Evolutionary conservation across 2,329 filamentous ascomycete species (phyloP).

Genomic region (Sporothrix pseudoabietina): DNA sequence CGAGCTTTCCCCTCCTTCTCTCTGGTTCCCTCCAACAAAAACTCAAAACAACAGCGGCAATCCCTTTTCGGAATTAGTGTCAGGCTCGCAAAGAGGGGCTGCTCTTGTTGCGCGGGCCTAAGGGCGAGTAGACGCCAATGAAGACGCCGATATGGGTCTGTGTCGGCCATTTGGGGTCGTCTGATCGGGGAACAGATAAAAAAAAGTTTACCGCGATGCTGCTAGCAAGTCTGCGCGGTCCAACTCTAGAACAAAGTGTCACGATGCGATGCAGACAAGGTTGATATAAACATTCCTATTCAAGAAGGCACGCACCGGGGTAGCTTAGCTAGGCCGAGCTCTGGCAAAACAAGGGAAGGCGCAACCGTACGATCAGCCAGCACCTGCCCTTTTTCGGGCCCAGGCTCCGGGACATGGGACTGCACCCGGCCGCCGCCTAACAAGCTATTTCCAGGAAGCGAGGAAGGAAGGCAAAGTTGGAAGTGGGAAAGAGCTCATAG

Average conservation of each 20-base stretch:
- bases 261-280: background rate
- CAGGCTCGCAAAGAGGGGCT: background rate
- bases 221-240: background rate
- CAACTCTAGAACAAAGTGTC: background rate
- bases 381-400: background rate
- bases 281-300: background rate
- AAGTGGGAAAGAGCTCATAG: background rate
- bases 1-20: background rate
- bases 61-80: constrained; percentile 18
- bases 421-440: background rate
- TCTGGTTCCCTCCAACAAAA: background rate
- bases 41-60: constrained; percentile 10
- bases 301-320: background rate
- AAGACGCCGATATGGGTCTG: background rate
- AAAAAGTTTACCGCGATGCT: background rate
- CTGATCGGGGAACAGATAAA: background rate
- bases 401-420: background rate
- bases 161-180: background rate
- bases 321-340: background rate
- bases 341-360: background rate
- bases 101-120: background rate
- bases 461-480: background rate
- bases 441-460: no score
- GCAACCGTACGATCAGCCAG: background rate
- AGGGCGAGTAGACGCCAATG: background rate